phyloP scores from a whole-genome alignment of 2,329 filamentous ascomycete species.

The Scedosporium apiospermum region DNA sequence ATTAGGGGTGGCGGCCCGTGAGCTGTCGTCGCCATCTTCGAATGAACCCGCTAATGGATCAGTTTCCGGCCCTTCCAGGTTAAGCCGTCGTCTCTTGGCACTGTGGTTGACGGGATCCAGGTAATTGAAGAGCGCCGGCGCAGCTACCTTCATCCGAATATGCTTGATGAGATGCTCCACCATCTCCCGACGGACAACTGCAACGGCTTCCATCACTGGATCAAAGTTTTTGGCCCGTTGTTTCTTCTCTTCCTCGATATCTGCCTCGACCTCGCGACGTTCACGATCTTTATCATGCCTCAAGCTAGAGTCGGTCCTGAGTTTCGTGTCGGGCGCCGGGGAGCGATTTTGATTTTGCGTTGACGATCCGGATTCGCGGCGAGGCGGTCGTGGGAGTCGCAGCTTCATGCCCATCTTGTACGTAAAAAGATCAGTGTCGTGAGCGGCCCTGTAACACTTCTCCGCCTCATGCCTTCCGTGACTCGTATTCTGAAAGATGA shows the following conservation, averaged over 20 bases:
- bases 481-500: conserved; percentile 75
- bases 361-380: neutral
- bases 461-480: conserved; percentile 72
- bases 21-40: conserved; percentile 52
- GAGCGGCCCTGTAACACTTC: conserved; percentile 67
- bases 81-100: conserved; percentile 69
- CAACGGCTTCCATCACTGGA: conserved; percentile 75
- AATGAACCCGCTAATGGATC: conserved; percentile 37
- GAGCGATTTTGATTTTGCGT: neutral
- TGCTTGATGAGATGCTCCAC: conserved; percentile 81
- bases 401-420: conserved; percentile 88
- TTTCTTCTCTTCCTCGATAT: conserved; percentile 83
- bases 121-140: conserved; percentile 68
- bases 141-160: conserved; percentile 79
- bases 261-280: conserved; percentile 66
- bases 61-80: conserved; percentile 61
- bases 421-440: conserved; percentile 80
- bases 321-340: neutral
- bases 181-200: conserved; percentile 70
- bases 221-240: conserved; percentile 82
- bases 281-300: conserved; percentile 57
- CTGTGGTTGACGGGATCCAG: conserved; percentile 74
- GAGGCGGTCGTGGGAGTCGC: conserved; percentile 25
- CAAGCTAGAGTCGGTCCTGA: conserved; percentile 33
- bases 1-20: conserved; percentile 55